These are phyloP conservation scores for Cenococcum geophilum DNA, from an alignment of 495 filamentous ascomycete species.

Conservation along the genomic window DNA sequence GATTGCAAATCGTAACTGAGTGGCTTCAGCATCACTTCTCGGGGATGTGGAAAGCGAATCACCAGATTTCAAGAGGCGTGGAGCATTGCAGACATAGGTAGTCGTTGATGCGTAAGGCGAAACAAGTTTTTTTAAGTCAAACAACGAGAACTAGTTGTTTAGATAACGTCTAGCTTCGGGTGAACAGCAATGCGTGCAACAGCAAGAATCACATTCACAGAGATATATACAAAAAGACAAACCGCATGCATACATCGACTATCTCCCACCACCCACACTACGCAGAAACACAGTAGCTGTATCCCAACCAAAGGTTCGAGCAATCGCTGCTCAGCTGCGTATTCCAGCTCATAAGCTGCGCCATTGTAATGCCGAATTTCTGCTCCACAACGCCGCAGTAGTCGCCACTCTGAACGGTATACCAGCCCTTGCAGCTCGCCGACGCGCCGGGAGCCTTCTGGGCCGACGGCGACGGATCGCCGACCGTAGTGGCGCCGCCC, in stretches of 20 bases:
- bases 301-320: slow-evolving; percentile 11
- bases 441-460: slow-evolving; percentile 11
- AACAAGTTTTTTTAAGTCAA: no score
- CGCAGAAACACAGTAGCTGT: slow-evolving; percentile 8
- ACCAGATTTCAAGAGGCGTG: no score
- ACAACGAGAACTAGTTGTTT: no score
- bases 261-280: neutral
- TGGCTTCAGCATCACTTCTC: no score
- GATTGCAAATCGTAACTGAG: no score
- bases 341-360: slow-evolving; percentile 3
- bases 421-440: slow-evolving; percentile 21
- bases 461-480: slow-evolving; percentile 1
- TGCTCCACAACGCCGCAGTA: slow-evolving; percentile 12
- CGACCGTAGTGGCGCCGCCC: neutral
- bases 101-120: no score
- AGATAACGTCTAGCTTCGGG: no score
- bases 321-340: neutral
- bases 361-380: slow-evolving; percentile 6
- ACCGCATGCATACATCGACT: neutral
- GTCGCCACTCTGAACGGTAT: slow-evolving; percentile 25
- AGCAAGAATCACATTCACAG: neutral
- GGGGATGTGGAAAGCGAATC: no score
- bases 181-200: no score
- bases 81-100: no score
- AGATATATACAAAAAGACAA: neutral